Base-by-base conservation (phyloP, 345 rosid genomes). In the Lenwebbia sp. region DNA sequence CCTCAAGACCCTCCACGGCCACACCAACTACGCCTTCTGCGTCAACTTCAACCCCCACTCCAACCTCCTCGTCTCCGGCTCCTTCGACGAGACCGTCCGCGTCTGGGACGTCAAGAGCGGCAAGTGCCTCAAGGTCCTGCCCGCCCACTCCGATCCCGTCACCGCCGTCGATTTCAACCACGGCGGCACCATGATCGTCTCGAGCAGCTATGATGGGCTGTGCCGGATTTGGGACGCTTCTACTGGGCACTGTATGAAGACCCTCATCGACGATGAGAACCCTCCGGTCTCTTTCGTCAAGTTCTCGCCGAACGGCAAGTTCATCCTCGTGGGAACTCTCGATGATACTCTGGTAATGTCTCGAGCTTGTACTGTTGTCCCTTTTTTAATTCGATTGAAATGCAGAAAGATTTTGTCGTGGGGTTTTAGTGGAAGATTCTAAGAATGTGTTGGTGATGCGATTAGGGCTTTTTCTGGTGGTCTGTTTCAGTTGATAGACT, bases 221-320 rank as follows among this genome's bases (percentile, higher is more conserved):
- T 97, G 99, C 74, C 87, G 98, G 86, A 93, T 96, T 47, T 97
- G 98, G 99, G 99, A 97, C 88, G 89, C 96, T 25, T 94, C 93
- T 41, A 96, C 97, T 21, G 99, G 99, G 1, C 97, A 94, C 89
- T 97, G 99, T 74, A 57, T 95, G 88, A 96, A 94, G 91, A 96
- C 98, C 21, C 89, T 97, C 47, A 94, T 97, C 51, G 98, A 94
- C 75, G 99, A 97, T 57, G 98, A 95, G 91, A 96, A 96, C 87
- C 99, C 98, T 5, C 99, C 98, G 6, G 98, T 97, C 62, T 96
- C 99, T 7, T 97, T 85, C 84, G 98, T 95, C 50, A 93, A 92
- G 88, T 97, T 97, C 88, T 94, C 98, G 3, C 99, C 98, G 2
- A 97, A 97, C 87, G 98, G 99, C 62, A 97, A 96, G 89, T 97